Evolutionary conservation across 2,329 filamentous ascomycete species (phyloP), one percentile per base, ranked within the genome.

Genomic region (Aspergillus fructus): DNA sequence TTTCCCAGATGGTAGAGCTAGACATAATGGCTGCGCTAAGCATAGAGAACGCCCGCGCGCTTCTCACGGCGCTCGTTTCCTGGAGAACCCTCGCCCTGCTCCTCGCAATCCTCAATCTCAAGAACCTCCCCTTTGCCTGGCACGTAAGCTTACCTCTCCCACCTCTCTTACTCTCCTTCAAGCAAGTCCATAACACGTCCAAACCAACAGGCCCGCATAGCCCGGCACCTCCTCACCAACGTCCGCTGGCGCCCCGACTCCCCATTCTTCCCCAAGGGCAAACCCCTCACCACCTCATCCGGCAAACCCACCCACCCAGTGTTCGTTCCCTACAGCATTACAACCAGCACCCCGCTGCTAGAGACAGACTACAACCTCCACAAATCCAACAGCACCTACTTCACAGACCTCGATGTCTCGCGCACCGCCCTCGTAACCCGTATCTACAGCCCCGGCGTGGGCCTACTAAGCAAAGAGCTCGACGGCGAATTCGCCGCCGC

Each of bases 341-440:
- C 81, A 40, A 85, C 88, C 6, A 85, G 86, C 68, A 84, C 88
- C 13, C 84, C 89, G 1, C 76, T 89, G 53, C 82, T 89, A 64
- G 91, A 96, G 76, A 91, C 88, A 67, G 93, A 96, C 77, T 91
- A 92, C 78, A 93, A 94, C 77, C 70, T 91, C 43, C 89, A 93
- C 81, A 92, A 93, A 72, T 87, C 87, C 60, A 91, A 92, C 78
- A 86, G 84, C 65, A 96, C 92, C 30, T 96, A 96, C 79, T 96
- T 96, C 71, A 80, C 86, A 63, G 91, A 96, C 74, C 85, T 96
- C 63, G 92, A 96, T 74, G 84, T 93, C 59, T 86, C 89, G 40
- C 89, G 94, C 56, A 89, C 89, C 0, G 90, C 96, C 62, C 84
- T 94, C 8, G 85, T 96, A 53, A 88, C 86, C 49, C 85, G 87